Base-by-base conservation (phyloP, 2,329 filamentous ascomycete species). In the Cercospora sp. region DNA sequence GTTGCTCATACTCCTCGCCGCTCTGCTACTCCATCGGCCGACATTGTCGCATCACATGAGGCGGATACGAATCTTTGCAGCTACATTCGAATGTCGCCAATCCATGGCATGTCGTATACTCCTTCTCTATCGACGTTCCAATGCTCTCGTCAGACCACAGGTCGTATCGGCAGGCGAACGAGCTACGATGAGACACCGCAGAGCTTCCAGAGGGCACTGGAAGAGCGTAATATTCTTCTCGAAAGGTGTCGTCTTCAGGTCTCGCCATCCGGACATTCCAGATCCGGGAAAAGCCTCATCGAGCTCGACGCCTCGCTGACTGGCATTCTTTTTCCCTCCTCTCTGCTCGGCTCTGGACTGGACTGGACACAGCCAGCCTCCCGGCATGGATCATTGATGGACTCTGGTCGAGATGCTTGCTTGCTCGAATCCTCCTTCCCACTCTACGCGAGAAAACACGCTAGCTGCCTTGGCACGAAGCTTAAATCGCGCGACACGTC, bases 401-500 rank as follows among this genome's bases (percentile, higher is more conserved):
- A 48, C 8, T 23, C 18, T 18, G 42, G 42, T 48, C 20, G 42
- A 48, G 42, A 48, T 57, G 53, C 53, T 64, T 55, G 61, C 61
- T 64, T 64, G 51, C 62, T 57, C 62, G 26, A 18, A 36, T 26
- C 61, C 20, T 53, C 42, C 60, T 36, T 20, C 45, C 23, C 42
- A 53, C 23, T 55, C 18, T 40, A n/a, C 48, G 20, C 45, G 42
- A 53, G 23, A 53, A 63, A 30, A 28, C 45, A 53, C 45, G 42
- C 61, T 63, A 63, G 6, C 5, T 58, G 48, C 13, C 60, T 63
- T 63, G 60, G 60, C 60, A 63, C 53, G 2, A 23, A 26, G 45
- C 45, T 51, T 51, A 51, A 51, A 31, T 63, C 60, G 48, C 62
- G 48, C 13, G 31, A 23, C 62, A 40, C 62, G 62, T 64, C 62